Evolutionary conservation across 768 basidiomycete species (phyloP).

Genomic region (Macrocybe gigantea): DNA sequence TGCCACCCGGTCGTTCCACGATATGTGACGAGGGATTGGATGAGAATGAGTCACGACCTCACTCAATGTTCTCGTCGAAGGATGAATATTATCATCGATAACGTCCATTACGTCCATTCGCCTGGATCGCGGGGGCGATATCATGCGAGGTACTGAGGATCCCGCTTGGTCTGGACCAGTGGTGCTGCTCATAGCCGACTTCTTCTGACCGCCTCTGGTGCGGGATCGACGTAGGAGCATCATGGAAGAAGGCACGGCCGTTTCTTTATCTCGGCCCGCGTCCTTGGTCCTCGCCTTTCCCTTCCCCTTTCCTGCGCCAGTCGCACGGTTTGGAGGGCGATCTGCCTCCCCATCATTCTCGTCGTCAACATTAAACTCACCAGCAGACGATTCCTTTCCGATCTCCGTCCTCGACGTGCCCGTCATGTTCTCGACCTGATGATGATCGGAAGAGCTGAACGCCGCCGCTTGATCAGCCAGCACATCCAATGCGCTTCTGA

Average conservation of each 20-base stretch:
- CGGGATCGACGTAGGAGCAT: not conserved
- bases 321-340: not conserved
- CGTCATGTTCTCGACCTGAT: not conserved
- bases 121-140: slow-evolving; percentile 16
- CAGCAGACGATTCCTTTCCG: too few species aligned
- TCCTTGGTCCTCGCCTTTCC: slow-evolving; percentile 6
- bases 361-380: slow-evolving; percentile 3
- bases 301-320: slow-evolving; percentile 6
- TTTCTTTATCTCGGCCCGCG: not conserved
- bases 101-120: not conserved
- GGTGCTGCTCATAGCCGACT: not conserved
- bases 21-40: too few species aligned
- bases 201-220: slow-evolving; percentile 1
- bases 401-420: too few species aligned
- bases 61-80: too few species aligned
- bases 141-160: slow-evolving; percentile 14
- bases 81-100: not conserved
- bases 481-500: slow-evolving; percentile 60
- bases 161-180: not conserved
- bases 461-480: slow-evolving; percentile 69
- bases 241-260: not conserved
- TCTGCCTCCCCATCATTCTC: slow-evolving; percentile 5
- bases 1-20: too few species aligned
- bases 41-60: too few species aligned
- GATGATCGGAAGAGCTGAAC: slow-evolving; percentile 29